Base-by-base conservation (phyloP, 2,329 filamentous ascomycete genomes). In the Alternaria rosae region DNA sequence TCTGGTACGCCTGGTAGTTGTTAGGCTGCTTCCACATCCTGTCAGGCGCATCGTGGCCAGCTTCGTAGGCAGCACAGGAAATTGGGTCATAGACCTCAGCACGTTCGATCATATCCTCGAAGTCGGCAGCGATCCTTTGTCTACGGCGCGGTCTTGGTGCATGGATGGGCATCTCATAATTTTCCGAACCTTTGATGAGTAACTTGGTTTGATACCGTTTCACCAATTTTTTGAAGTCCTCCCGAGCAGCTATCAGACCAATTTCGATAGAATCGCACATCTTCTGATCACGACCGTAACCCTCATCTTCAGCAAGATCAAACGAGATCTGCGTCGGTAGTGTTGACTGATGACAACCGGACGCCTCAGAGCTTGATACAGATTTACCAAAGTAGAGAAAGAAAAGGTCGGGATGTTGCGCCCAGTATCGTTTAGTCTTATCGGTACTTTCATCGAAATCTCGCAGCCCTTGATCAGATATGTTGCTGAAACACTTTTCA, bases 1-100 rank as follows among this genome's bases (percentile, higher is more conserved):
- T 10, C 45, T 32, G 45, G 17, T 7, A 32, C 8, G 28, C 0
- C 2, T 32, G 2, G 17, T 32, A 32, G 45, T 21, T 32, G 17
- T 6, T n/a, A 11, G 20, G 45, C 41, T 21, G 41, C 3, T 5
- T 2, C 17, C 0, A n/a, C 1, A 0, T 1, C 4, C n/a, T 28
- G 0, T 3, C 45, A 13, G 11, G 10, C 26, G 17, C n/a, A 0
- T 10, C 17, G n/a, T 50, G 17, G 0, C 0, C 5, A 12, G 17
- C 25, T 1, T 32, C 45, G n/a, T 50, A 4, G 0, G 12, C 0
- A 12, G 12, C 12, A 32, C 0, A 15, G 5, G 12, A 3, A 0
- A 0, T 50, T 7, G 26, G n/a, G 0, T 30, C 2, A 11, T 30
- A 12, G 25, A 9, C 3, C 3, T 11, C 17, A 13, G 11, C 17